A percentile compares a stretch with the other conserved stretches of the same genome.
Evolutionary conservation across 495 filamentous ascomycete genomes (phyloP).

Genomic region (Penicillium daleae): DNA sequence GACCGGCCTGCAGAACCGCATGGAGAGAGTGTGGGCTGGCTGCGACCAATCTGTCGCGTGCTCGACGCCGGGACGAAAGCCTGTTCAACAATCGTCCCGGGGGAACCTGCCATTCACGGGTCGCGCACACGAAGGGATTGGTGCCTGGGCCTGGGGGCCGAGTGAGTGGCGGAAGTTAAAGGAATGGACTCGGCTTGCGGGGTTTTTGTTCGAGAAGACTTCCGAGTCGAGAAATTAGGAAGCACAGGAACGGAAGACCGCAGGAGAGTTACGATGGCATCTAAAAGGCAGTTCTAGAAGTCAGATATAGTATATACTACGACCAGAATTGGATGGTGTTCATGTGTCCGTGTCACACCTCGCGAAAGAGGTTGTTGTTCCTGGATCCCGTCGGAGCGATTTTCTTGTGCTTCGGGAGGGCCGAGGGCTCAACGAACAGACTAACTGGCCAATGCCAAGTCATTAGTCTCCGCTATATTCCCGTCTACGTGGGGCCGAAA

Average conservation of each 20-base stretch:
- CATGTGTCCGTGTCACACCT: neutral
- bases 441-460: neutral
- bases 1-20: neutral
- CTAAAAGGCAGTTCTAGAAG: neutral
- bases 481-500: constrained; percentile 16
- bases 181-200: constrained; percentile 1
- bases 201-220: constrained; percentile 3
- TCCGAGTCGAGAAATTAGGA: neutral
- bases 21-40: neutral
- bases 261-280: neutral
- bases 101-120: constrained; percentile 10
- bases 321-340: neutral
- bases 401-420: neutral
- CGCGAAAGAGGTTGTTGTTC: neutral
- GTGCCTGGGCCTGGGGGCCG: constrained; percentile 6
- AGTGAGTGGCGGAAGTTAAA: constrained; percentile 6
- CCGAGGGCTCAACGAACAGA: neutral
- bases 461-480: constrained; percentile 18
- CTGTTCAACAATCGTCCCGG: neutral
- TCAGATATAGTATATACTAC: neutral
- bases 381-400: neutral
- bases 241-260: neutral
- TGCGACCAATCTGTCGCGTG: constrained; percentile 8
- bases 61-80: neutral
- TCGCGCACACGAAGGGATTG: neutral